Percentiles rank a stretch among this genome's conserved stretches.
Evolutionary conservation across 1,284 basidiomycete genomes (phyloP).

Genomic region (Ustilago shanxiensis): DNA sequence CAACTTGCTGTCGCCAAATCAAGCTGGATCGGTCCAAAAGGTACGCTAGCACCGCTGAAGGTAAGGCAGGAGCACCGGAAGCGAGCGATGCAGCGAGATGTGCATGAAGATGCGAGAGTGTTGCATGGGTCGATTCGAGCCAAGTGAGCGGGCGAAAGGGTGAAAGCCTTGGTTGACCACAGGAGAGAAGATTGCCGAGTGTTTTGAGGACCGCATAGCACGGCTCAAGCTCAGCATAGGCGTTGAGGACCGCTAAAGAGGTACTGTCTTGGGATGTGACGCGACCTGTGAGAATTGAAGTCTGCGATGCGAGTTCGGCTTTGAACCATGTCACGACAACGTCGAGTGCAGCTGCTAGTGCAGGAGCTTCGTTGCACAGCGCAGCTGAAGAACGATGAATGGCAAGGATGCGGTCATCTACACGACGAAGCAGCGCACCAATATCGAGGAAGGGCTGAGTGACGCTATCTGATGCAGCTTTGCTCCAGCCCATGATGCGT

Average conservation of each 20-base stretch:
- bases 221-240: slow-evolving; percentile 39
- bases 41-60: slow-evolving; percentile 40
- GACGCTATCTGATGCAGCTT: slow-evolving; percentile 40
- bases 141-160: slow-evolving; percentile 40
- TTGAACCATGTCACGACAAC: slow-evolving; percentile 51
- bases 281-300: slow-evolving; percentile 6
- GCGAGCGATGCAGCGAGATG: slow-evolving; percentile 52
- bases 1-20: slow-evolving; percentile 49
- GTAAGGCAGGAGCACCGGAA: slow-evolving; percentile 29
- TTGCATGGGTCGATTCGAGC: slow-evolving; percentile 31
- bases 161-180: slow-evolving; percentile 30
- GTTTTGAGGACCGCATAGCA: slow-evolving; percentile 30
- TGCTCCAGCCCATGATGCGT: slow-evolving; percentile 43
- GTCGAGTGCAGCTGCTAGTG: slow-evolving; percentile 46
- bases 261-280: not conserved
- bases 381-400: slow-evolving; percentile 23
- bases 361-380: slow-evolving; percentile 42
- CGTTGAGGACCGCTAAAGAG: slow-evolving; percentile 38
- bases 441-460: slow-evolving; percentile 42
- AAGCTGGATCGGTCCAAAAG: slow-evolving; percentile 45
- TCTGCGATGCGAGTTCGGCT: slow-evolving; percentile 31
- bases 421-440: slow-evolving; percentile 42
- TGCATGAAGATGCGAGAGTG: slow-evolving; percentile 52
- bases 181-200: slow-evolving; percentile 40
- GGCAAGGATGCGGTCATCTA: slow-evolving; percentile 36